A percentile compares a stretch with the other conserved stretches of the same genome.
These are phyloP conservation scores for Haematococcus sp. DNA, from an alignment of 139 green algal genomes.

Conservation along the genomic window DNA sequence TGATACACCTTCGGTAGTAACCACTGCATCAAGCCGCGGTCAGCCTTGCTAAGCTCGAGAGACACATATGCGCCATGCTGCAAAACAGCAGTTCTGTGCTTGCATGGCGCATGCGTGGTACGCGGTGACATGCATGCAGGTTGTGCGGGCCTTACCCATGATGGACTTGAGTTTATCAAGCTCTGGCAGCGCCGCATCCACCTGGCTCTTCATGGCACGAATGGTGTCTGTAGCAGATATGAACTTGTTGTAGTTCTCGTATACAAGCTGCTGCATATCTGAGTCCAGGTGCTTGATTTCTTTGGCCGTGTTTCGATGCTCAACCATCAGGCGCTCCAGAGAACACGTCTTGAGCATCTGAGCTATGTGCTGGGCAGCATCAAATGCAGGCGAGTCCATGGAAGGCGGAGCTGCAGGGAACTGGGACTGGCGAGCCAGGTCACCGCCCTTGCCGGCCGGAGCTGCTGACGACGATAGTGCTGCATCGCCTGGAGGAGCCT, in stretches of 20 bases:
- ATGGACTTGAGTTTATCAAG: constrained; percentile 65
- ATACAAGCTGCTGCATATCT: constrained; percentile 97
- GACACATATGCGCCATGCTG: too few species aligned
- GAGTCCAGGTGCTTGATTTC: constrained; percentile 92
- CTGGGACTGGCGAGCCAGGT: background rate
- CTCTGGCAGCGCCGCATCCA: constrained; percentile 68
- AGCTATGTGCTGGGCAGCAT: constrained; percentile 44
- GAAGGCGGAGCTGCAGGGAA: background rate
- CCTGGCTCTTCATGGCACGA: constrained; percentile 54
- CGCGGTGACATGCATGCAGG: too few species aligned
- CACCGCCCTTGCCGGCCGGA: too few species aligned
- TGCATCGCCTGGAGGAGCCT: background rate
- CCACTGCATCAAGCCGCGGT: too few species aligned
- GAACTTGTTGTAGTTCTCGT: constrained; percentile 99
- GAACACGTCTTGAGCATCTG: constrained; percentile 50
- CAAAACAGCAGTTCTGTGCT: too few species aligned
- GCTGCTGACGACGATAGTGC: background rate
- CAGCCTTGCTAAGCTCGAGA: too few species aligned
- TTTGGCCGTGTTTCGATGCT: constrained; percentile 74
- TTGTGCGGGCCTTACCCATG: constrained; percentile 25
- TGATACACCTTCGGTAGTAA: too few species aligned
- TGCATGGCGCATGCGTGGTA: too few species aligned
- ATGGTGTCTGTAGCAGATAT: constrained; percentile 97
- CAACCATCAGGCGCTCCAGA: constrained; percentile 70
- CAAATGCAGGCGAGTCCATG: constrained; percentile 55